Evolutionary conservation across 73 alveolate species (phyloP).

Genomic region (Paramecium sexaurelia): DNA sequence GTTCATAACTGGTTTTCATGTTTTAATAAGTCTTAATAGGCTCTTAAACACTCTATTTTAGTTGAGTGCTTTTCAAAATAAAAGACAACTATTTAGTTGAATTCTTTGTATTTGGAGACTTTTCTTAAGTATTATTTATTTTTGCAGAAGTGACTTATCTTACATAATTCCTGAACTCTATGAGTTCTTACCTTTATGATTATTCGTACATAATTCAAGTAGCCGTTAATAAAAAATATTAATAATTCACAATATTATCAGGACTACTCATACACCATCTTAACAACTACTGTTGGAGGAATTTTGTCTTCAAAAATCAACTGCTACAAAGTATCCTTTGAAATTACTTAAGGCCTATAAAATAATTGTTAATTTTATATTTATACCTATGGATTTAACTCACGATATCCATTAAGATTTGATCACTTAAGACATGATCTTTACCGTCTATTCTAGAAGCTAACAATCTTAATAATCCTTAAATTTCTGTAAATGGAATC

Average conservation of each 20-base stretch:
- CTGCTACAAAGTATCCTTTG: not conserved
- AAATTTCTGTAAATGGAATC: not conserved
- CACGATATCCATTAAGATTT: not conserved
- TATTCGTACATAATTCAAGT: not conserved
- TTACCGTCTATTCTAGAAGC: not conserved
- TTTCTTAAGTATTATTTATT: not conserved
- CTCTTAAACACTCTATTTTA: not conserved
- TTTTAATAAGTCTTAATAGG: not conserved
- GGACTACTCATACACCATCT: not conserved
- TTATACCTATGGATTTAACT: conserved; percentile 1
- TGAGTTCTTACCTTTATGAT: not conserved
- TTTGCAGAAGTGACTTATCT: not conserved
- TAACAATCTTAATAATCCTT: conserved; percentile 12
- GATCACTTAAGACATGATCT: not conserved
- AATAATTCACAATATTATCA: not conserved
- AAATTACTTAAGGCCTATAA: not conserved
- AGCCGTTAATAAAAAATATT: not conserved
- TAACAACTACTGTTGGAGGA: not conserved
- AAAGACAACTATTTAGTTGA: not conserved
- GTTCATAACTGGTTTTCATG: not conserved
- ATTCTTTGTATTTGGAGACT: not conserved
- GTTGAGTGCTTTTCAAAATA: not conserved
- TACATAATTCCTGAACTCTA: not conserved
- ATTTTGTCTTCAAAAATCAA: conserved; percentile 5
- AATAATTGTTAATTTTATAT: not conserved